Percentiles rank a stretch among this genome's conserved stretches.
Conservation (phyloP, 768 basidiomycete species). For the Thelephora ganbajun region DNA sequence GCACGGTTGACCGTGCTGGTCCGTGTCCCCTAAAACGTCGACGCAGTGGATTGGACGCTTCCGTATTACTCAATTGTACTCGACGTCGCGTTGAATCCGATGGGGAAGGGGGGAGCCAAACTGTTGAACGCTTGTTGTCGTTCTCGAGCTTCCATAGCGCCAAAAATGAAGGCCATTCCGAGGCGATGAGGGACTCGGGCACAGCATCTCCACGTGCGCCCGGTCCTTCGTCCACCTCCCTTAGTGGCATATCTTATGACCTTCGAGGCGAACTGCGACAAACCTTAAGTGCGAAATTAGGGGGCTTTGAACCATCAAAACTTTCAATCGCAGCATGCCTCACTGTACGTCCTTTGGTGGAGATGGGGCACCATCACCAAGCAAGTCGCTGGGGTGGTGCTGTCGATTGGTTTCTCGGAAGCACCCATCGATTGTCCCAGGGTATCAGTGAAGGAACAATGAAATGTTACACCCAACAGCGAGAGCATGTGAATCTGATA, state of each 20-base stretch:
- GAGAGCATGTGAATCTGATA: conserved; percentile 63
- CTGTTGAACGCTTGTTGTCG: conserved; percentile 56
- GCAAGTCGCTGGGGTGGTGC: conserved; percentile 62
- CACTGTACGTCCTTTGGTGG: conserved; percentile 29
- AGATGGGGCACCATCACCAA: conserved; percentile 30
- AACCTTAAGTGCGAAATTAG: conserved; percentile 33
- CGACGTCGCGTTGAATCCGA: conserved; percentile 32
- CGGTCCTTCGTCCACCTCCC: conserved; percentile 4
- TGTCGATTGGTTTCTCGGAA: conserved; percentile 70
- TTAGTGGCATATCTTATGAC: background rate
- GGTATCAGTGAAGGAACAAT: conserved; percentile 17
- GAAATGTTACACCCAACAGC: conserved; percentile 70
- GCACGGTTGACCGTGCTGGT: conserved; percentile 20
- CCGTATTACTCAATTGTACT: conserved; percentile 51
- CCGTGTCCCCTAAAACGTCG: conserved; percentile 4
- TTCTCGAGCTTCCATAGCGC: conserved; percentile 69
- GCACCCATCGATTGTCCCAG: conserved; percentile 50
- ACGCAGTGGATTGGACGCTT: conserved; percentile 44
- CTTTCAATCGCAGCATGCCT: conserved; percentile 58
- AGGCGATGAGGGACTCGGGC: conserved; percentile 47
- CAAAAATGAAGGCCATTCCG: conserved; percentile 54
- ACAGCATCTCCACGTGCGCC: conserved; percentile 46
- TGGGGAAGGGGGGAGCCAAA: conserved; percentile 31
- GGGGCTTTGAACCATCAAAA: conserved; percentile 48
- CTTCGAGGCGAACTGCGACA: background rate